These are phyloP conservation scores for Komagataella phaffii DNA, from an alignment of 805 yeast genomes.

Conservation along the genomic window DNA sequence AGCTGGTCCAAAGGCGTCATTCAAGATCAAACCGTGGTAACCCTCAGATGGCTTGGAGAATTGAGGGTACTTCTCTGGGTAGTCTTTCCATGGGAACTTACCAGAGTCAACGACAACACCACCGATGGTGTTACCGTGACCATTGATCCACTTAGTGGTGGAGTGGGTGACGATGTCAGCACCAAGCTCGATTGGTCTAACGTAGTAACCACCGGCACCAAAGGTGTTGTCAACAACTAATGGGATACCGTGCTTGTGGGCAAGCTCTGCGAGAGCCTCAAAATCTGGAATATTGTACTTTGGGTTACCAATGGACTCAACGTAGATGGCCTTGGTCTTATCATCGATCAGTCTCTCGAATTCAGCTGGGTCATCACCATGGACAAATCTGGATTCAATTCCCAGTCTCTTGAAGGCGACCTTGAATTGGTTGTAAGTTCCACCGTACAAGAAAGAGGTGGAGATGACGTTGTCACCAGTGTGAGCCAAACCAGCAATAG, in stretches of 20 bases:
- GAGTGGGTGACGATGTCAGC: constrained; percentile 90
- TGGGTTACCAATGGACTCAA: constrained; percentile 91
- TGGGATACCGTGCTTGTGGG: constrained; percentile 80
- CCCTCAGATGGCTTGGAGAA: constrained; percentile 86
- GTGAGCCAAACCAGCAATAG: constrained; percentile 73
- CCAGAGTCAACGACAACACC: constrained; percentile 89
- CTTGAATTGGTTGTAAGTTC: constrained; percentile 91
- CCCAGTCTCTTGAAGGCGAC: constrained; percentile 85
- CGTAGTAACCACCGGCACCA: constrained; percentile 90
- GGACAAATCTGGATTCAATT: constrained; percentile 71
- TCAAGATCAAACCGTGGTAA: constrained; percentile 78
- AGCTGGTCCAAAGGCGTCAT: constrained; percentile 67
- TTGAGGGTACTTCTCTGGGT: constrained; percentile 85
- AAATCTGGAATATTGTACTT: constrained; percentile 88
- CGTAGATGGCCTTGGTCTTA: constrained; percentile 78
- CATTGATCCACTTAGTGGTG: constrained; percentile 97
- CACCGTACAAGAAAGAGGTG: constrained; percentile 83
- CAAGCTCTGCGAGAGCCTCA: constrained; percentile 57
- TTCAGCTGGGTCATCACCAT: constrained; percentile 64
- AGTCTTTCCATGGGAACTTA: constrained; percentile 80
- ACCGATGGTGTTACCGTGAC: constrained; percentile 91
- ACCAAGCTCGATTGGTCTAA: constrained; percentile 77
- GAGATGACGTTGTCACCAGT: constrained; percentile 85
- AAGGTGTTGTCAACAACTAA: constrained; percentile 92
- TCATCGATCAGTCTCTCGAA: constrained; percentile 66